Base-by-base conservation (phyloP, 257 asterid genomes). In the Perilla frutescens region DNA sequence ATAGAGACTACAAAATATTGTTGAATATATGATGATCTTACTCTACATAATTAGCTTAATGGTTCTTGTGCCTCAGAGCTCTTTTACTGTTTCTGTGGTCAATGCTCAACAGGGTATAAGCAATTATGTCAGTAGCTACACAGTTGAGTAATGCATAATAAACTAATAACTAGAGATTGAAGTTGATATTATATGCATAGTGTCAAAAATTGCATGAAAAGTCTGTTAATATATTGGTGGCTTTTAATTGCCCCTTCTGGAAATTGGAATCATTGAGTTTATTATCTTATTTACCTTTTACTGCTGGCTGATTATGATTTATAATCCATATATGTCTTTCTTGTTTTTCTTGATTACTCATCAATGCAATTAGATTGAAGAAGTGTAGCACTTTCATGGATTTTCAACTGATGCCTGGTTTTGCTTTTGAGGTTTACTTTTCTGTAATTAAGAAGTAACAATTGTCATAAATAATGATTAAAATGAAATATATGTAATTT, bases 401-500 rank as follows among this genome's bases (percentile, higher is more conserved):
- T 31, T 69, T 62, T 62, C 20, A 43, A 10, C 59, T 31, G 54
- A 55, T 14, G 63, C 55, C 26, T 20, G 26, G 26, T 20, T 20
- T 20, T 20, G 26, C 26, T 20, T 20, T 20, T 20, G 26, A 20
- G 26, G 26, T 20, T 20, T 20, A 20, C 26, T 20, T 20, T 20
- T 20, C 26, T 20, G 26, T 20, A 20, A 20, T 20, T 20, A 20
- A 20, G 26, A 20, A 20, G 26, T 20, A 20, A 20, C 26, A 20
- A 20, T 20, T 20, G 26, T 20, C 26, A 20, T 20, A 20, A 20
- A 20, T 34, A 34, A 34, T 20, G 37, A 34, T 1, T 34, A 34
- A 5, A 70, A 29, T 76, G 70, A 51, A 56, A 61, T 59, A 8
- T 57, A 12, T 70, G 51, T 39, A 26, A 62, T 39, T 37, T 40